Evolutionary conservation across 2,329 filamentous ascomycete species (phyloP).

Genomic region (Corinectria fuckeliana): DNA sequence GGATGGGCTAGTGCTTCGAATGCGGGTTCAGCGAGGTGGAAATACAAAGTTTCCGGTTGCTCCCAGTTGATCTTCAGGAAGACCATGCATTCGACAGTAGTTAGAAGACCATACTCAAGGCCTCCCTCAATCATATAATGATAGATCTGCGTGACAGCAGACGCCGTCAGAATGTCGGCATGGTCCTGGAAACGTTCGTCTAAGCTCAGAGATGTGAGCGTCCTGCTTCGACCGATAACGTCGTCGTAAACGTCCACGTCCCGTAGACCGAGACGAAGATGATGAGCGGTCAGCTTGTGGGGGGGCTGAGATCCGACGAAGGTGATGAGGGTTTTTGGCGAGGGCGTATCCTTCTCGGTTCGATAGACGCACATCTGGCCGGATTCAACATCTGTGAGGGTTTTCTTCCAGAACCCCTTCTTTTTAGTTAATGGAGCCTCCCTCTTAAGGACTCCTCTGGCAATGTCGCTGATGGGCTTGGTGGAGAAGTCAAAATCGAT

Average conservation of each 20-base stretch:
- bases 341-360: too few relatives aligned
- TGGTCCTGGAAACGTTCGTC: slow-evolving; percentile 44
- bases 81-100: slow-evolving; percentile 5
- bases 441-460: too few relatives aligned
- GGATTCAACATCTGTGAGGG: too few relatives aligned
- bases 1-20: slow-evolving; percentile 2
- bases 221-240: neutral
- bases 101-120: slow-evolving; percentile 51
- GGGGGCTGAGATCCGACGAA: too few relatives aligned
- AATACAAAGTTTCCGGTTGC: slow-evolving; percentile 4
- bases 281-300: slow-evolving; percentile 49
- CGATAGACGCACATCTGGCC: too few relatives aligned
- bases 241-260: slow-evolving; percentile 46
- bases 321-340: too few relatives aligned
- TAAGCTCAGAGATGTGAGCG: slow-evolving; percentile 33
- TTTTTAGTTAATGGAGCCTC: too few relatives aligned
- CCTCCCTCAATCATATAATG: slow-evolving; percentile 57
- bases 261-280: slow-evolving; percentile 45
- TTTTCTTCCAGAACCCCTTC: too few relatives aligned
- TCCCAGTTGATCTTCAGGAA: slow-evolving; percentile 19
- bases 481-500: too few relatives aligned
- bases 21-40: slow-evolving; percentile 10
- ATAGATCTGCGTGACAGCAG: slow-evolving; percentile 55
- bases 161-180: slow-evolving; percentile 46
- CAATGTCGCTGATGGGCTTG: too few relatives aligned